Evolutionary conservation across 2,329 filamentous ascomycete genomes (phyloP).

Genomic region (Curvularia verruculosa): DNA sequence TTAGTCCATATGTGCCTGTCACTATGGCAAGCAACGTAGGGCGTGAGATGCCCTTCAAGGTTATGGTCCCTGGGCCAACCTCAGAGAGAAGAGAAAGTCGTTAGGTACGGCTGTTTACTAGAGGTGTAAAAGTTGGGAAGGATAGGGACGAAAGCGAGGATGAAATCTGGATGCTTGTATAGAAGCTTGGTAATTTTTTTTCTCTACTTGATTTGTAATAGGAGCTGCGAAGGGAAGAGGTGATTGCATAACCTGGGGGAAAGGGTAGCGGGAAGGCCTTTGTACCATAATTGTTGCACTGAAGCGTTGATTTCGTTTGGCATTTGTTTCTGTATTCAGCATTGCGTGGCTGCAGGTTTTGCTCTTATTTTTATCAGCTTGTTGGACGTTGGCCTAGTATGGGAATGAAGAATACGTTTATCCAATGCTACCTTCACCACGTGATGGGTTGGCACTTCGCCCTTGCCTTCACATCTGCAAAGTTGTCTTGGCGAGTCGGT

Average conservation of each 20-base stretch:
- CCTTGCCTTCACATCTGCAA: not conserved
- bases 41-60: constrained; percentile 38
- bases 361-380: not conserved
- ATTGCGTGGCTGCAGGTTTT: not conserved
- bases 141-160: constrained; percentile 5
- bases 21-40: constrained; percentile 19
- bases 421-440: not conserved
- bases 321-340: not conserved
- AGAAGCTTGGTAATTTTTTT: not conserved
- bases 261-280: not conserved
- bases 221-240: not conserved
- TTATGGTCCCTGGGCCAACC: constrained; percentile 39
- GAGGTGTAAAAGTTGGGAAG: not conserved
- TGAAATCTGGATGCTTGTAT: constrained; percentile 8
- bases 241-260: not conserved
- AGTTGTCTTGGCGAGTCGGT: constrained; percentile 12
- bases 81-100: constrained; percentile 37
- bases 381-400: too few species aligned
- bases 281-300: constrained; percentile 10
- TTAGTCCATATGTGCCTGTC: constrained; percentile 36
- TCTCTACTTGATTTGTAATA: constrained; percentile 1
- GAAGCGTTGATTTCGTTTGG: not conserved
- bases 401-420: not conserved
- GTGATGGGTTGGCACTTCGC: not conserved
- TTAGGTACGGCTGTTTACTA: constrained; percentile 27